These are phyloP conservation scores for Plasmopara halstedii DNA, from an alignment of 352 stramenopile genomes.

Conservation along the genomic window DNA sequence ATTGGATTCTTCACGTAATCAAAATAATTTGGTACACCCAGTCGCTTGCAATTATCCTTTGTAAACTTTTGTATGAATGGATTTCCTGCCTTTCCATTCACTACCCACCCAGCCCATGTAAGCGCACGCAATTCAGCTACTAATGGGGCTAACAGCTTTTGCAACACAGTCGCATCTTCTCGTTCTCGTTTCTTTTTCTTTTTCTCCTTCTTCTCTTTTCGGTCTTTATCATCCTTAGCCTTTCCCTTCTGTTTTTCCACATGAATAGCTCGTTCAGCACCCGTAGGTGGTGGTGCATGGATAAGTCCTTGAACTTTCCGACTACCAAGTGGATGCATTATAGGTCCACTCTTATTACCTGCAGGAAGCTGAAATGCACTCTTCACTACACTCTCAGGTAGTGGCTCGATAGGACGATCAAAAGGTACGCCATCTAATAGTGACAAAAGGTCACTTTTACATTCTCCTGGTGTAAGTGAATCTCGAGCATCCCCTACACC, in stretches of 20 bases:
- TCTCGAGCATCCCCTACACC: constrained; percentile 48
- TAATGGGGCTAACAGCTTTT: constrained; percentile 67
- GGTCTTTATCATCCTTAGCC: constrained; percentile 62
- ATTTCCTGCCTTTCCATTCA: constrained; percentile 63
- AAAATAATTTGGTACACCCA: constrained; percentile 82
- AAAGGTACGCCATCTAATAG: constrained; percentile 70
- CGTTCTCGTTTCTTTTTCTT: constrained; percentile 78
- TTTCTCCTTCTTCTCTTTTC: constrained; percentile 78
- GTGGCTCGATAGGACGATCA: constrained; percentile 65
- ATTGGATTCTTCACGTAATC: constrained; percentile 75
- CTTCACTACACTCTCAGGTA: constrained; percentile 66
- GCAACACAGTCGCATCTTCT: constrained; percentile 57
- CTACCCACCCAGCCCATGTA: constrained; percentile 69
- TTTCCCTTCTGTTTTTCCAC: constrained; percentile 48
- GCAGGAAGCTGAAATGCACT: constrained; percentile 58
- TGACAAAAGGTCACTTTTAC: constrained; percentile 45
- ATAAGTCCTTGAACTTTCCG: constrained; percentile 50
- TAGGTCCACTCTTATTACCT: constrained; percentile 46
- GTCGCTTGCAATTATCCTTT: constrained; percentile 74
- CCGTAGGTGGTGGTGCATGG: constrained; percentile 46
- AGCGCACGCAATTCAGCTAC: constrained; percentile 54
- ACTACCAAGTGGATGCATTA: constrained; percentile 38
- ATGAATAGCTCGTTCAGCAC: constrained; percentile 23
- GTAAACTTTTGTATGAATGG: constrained; percentile 85
- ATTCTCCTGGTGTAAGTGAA: constrained; percentile 23